Evolutionary conservation across 2,329 filamentous ascomycete genomes (phyloP), one percentile per base, ranked within the genome.

Genomic region (Diaporthe sp.): DNA sequence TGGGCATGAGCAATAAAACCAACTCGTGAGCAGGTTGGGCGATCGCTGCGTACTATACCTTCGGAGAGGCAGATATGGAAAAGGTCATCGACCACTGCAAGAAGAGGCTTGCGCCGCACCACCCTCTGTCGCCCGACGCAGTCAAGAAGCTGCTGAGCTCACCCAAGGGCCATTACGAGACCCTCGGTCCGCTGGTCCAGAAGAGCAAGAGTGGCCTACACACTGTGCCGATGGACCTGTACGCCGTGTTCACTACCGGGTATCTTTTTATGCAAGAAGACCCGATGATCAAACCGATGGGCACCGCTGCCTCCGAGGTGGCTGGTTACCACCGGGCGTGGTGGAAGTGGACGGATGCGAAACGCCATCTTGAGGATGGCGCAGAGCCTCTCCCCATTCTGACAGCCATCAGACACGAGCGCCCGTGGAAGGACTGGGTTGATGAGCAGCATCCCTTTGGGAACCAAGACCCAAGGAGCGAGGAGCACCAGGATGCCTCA

Each of bases 381-480:
- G 42, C 42, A 2, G 67, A 75, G 57, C 73, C 73, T 13, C 67
- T 62, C 7, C 73, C 73, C 22, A 55, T 75, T n/a, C 57, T 75
- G 9, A 75, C 73, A 19, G 73, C 73, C n/a, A 72, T 75, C 37
- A 70, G 73, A 25, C 73, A 75, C 28, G 73, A 72, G 65, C 73
- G 73, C 37, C 73, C 67, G n/a, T 75, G 73, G 73, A 72, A 75
- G 22, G 51, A 75, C 34, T 75, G 73, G 73, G 58, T 61, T 15
- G 73, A 75, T 44, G 71, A 72, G 42, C 65, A 75, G 28, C 39
- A 75, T 17, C 73, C 73, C 6, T 75, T 75, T 31, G 28, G 51
- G 19, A 61, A 44, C 17, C 65, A 75, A 46, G 46, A 60, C 9
- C 28, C 60, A 1, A 39, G 71, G 34, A 39, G 44, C 49, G 71